These are phyloP conservation scores for Spatholobus suberectus DNA, from an alignment of 306 rosid genomes.

Conservation along the genomic window DNA sequence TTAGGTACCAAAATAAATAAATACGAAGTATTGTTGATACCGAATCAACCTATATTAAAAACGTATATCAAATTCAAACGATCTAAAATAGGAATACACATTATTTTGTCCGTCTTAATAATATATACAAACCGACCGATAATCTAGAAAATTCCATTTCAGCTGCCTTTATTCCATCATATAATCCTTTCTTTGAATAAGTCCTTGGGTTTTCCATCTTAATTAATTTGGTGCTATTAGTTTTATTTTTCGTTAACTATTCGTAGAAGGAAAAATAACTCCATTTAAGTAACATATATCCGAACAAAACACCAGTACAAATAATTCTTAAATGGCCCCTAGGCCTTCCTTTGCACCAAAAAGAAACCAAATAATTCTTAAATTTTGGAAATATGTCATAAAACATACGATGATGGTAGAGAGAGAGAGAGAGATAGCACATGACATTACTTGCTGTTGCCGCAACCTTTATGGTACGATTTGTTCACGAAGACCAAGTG, in stretches of 20 bases:
- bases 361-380: too few species aligned
- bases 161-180: background rate
- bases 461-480: slow-evolving; percentile 11
- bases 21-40: background rate
- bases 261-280: background rate
- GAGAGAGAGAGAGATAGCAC: slow-evolving; percentile 30
- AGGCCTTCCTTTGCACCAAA: too few species aligned
- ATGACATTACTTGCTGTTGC: slow-evolving; percentile 7
- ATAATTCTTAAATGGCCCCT: too few species aligned
- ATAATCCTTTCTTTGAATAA: background rate
- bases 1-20: background rate
- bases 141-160: slow-evolving; percentile 21
- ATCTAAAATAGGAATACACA: background rate
- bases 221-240: background rate
- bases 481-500: slow-evolving; percentile 39
- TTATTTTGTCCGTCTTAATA: background rate
- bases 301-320: background rate
- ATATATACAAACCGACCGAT: background rate
- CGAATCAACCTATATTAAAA: background rate
- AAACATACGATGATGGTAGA: background rate
- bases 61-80: background rate
- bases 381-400: background rate
- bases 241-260: background rate
- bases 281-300: background rate
- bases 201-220: background rate